Evolutionary conservation across 163 green algal species (phyloP).

Genomic region (Scenedesmus sp.): DNA sequence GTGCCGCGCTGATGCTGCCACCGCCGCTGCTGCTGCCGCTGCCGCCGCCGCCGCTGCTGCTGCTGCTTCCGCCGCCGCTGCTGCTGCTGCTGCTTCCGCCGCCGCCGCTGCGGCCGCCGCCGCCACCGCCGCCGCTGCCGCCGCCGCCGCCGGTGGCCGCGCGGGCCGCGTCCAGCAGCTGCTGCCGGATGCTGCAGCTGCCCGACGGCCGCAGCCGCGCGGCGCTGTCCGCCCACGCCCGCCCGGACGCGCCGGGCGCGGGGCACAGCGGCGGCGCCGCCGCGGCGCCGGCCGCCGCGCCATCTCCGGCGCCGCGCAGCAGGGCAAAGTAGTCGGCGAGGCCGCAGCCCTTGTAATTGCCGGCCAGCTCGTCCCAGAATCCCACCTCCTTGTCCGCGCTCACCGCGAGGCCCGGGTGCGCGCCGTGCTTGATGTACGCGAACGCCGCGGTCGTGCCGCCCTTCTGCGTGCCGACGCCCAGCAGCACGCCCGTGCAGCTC

Average conservation of each 20-base stretch:
- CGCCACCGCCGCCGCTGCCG: not conserved
- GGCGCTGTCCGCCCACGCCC: not conserved
- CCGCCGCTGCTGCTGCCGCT: not conserved
- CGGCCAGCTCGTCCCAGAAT: conserved; percentile 32
- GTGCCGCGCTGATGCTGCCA: not conserved
- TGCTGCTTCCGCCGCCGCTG: not conserved
- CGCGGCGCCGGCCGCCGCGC: not conserved
- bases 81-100: not conserved
- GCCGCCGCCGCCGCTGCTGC: not conserved
- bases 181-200: conserved; percentile 12
- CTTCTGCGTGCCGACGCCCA: conserved; percentile 41
- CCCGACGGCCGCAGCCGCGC: conserved; percentile 1
- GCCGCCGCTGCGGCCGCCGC: too few relatives aligned
- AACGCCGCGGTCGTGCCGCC: conserved; percentile 34
- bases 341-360: conserved; percentile 17
- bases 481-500: conserved; percentile 12
- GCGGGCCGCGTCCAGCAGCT: not conserved
- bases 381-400: conserved; percentile 24
- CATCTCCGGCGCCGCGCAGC: not conserved
- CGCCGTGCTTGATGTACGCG: conserved; percentile 19
- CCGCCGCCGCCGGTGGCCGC: not conserved
- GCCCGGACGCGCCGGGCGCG: not conserved
- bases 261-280: not conserved
- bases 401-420: conserved; percentile 9
- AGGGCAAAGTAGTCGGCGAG: conserved; percentile 23